Conservation (phyloP, 2,329 filamentous ascomycete genomes). For the Alternaria sp. region DNA sequence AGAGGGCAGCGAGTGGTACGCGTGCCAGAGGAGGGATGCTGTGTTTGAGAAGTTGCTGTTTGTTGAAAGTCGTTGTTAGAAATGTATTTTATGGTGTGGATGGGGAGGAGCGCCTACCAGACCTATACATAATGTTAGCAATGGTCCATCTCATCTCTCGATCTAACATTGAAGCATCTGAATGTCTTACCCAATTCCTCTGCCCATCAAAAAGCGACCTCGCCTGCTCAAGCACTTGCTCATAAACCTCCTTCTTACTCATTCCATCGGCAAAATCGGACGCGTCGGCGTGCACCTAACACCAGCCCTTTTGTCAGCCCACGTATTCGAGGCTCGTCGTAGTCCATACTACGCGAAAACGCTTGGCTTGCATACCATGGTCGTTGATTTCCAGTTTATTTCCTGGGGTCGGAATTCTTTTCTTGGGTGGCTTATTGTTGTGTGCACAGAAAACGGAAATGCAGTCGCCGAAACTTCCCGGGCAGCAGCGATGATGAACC, state of each 20-base stretch:
- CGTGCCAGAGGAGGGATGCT: conserved; percentile 79
- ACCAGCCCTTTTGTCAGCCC: background rate
- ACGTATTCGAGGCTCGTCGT: background rate
- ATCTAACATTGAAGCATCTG: too few relatives aligned
- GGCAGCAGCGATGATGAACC: background rate
- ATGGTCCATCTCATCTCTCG: too few relatives aligned
- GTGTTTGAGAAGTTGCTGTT: conserved; percentile 72
- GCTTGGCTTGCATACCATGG: background rate
- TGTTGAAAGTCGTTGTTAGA: background rate
- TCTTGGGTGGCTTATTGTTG: background rate
- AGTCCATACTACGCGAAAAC: background rate
- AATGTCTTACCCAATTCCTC: conserved; percentile 73
- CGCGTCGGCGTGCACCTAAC: conserved; percentile 75
- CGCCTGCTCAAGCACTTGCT: conserved; percentile 74
- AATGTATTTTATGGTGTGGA: too few relatives aligned
- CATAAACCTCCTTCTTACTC: conserved; percentile 74
- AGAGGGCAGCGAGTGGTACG: conserved; percentile 72
- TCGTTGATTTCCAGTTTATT: background rate
- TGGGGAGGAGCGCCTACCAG: background rate
- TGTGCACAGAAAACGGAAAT: background rate
- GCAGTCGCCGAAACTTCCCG: conserved; percentile 11
- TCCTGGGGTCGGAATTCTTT: background rate
- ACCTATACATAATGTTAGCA: background rate
- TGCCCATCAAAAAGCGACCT: conserved; percentile 73
- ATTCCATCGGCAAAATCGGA: conserved; percentile 73